phyloP scores from a whole-genome alignment of 139 green algal species.

The Pedinophyceae sp. region DNA sequence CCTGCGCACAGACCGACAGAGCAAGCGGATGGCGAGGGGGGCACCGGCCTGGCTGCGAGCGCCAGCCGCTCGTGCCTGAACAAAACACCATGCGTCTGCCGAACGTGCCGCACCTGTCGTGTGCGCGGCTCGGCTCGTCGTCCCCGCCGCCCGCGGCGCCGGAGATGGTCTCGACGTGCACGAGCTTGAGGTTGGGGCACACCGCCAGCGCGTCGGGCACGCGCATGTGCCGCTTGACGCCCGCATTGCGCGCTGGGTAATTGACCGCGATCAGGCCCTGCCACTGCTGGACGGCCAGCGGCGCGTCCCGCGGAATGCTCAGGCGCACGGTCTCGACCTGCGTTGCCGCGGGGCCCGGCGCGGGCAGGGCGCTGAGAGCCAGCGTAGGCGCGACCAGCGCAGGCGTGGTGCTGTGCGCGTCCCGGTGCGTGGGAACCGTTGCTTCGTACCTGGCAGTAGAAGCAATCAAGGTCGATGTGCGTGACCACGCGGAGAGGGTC shows the following conservation, averaged over 20 bases:
- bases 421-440: not conserved
- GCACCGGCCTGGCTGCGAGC: too few relatives aligned
- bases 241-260: conserved; percentile 59
- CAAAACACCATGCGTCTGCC: too few relatives aligned
- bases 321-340: conserved; percentile 63
- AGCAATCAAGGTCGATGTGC: conserved; percentile 59
- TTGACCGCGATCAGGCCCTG: conserved; percentile 70
- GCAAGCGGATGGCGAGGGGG: too few relatives aligned
- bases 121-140: too few relatives aligned
- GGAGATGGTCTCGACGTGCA: conserved; percentile 76
- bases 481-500: conserved; percentile 24
- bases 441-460: conserved; percentile 34
- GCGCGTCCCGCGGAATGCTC: conserved; percentile 36
- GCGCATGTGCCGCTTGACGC: conserved; percentile 64
- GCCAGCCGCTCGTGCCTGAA: too few relatives aligned
- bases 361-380: not conserved
- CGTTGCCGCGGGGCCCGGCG: conserved; percentile 6
- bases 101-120: too few relatives aligned
- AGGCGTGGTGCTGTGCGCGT: not conserved
- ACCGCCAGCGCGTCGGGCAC: conserved; percentile 37
- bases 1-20: too few relatives aligned
- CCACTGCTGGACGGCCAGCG: conserved; percentile 77
- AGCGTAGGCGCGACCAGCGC: not conserved
- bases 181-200: conserved; percentile 58
- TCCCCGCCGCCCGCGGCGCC: too few relatives aligned